Evolutionary conservation across 129 eudicot genomes (phyloP), one percentile per base, ranked within the genome.

Genomic region (Lactuca saligna): DNA sequence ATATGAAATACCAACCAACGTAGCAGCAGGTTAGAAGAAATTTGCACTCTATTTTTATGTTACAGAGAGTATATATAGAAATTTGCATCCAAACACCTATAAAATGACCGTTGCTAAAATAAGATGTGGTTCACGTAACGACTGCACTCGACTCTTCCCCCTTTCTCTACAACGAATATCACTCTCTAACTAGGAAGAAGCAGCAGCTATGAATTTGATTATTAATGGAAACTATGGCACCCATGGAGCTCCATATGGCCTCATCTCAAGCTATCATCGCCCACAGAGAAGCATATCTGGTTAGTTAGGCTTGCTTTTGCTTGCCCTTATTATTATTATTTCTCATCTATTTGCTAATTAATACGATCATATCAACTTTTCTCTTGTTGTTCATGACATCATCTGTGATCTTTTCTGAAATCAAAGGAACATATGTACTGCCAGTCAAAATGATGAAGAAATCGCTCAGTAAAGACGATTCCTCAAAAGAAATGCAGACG

Each of bases 181-280:
- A 14, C 41, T 64, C 57, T 32, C 16, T 25, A 25, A 25, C 29
- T 25, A 25, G 29, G 29, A 25, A 25, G 29, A 25, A 25, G 29
- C 29, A 57, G 74, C 70, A 59, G 70, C 29, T 46, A 85, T 85
- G 91, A 85, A 76, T 66, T 16, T 82, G 79, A 77, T 74, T 17
- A 42, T 80, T 17, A 79, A 66, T 70, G 77, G 79, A 70, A 63
- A 65, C 50, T 20, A 66, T 57, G 67, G 79, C 74, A 63, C 57
- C 56, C 34, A 66, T 57, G 59, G 61, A 16, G 70, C 50, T 59
- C 53, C 68, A 9, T 5, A 35, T 73, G 72, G 75, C 51, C 37
- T 74, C 51, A 69, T 70, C 80, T 80, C 91, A 54, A 53, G 73
- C 65, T 68, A 56, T 16, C 70, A 59, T 29, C 78, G 29, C 14